Base-by-base conservation (phyloP, 2,329 filamentous ascomycete species). In the Fusarium mexicanum region DNA sequence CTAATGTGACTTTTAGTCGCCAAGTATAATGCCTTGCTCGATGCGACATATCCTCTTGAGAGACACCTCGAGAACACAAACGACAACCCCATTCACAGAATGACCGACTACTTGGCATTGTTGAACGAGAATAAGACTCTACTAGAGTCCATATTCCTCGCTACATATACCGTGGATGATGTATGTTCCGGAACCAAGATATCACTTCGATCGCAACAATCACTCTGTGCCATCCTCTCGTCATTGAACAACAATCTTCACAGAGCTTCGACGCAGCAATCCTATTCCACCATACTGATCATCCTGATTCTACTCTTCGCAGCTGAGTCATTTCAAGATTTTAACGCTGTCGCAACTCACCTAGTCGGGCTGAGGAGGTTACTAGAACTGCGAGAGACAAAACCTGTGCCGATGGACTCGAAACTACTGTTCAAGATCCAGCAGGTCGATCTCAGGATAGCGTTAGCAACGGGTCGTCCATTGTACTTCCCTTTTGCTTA, bases 361-460 rank as follows among this genome's bases (percentile, higher is more conserved):
- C 29, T 67, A 1, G 33, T 47, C 3, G 65, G 65, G 2, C 5
- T 67, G 0, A 22, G 22, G 16, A 41, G 13, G 2, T 18, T 67
- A 2, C 11, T 61, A 29, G 40, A 53, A 26, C 4, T 59, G 6
- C 41, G 33, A 2, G 41, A 48, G 22, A 59, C n/a, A 0, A 48
- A 41, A 3, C 29, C 31, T 0, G 33, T 37, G 13, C 22, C 29
- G 4, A 8, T 46, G 20, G 65, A 67, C 10, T 41, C 44, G 5
- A 67, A 67, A 18, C 29, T 67, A 5, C 5, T 67, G 1, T 67
- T 61, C 2, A 67, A 67, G 35, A 61, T 67, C 6, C 65, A 67
- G 12, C 65, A 67, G 29, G 22, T 67, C 8, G 65, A 67, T 7
- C 16, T 67, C 1, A 67, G 65, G 12, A 29, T 26, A 29, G 16